A percentile compares a stretch with the other conserved stretches of the same genome.
phyloP scores from a whole-genome alignment of 2,329 filamentous ascomycete genomes.

The Pseudogymnoascus sp. region DNA sequence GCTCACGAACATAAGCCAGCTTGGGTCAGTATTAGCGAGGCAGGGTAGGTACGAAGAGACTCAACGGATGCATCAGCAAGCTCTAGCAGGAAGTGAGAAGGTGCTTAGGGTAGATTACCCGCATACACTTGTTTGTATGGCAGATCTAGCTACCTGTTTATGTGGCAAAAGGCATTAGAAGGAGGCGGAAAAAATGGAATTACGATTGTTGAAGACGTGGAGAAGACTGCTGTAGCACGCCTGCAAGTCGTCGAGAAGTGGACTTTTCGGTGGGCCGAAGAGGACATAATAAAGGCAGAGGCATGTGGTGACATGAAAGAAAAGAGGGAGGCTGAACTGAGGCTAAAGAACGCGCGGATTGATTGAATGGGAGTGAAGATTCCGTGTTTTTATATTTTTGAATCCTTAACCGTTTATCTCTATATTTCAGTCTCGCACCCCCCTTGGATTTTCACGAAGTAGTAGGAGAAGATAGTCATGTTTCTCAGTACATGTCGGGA shows the following conservation, averaged over 20 bases:
- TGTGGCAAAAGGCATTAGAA: too few species aligned
- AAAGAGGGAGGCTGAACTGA: background rate
- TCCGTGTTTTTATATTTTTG: background rate
- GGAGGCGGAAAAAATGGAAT: too few species aligned
- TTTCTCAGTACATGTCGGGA: background rate
- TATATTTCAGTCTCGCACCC: background rate
- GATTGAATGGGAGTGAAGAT: background rate
- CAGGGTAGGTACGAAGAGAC: conserved; percentile 8
- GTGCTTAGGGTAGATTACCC: background rate
- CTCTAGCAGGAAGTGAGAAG: background rate
- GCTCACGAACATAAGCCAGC: conserved; percentile 10
- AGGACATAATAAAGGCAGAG: background rate
- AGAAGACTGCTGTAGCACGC: background rate
- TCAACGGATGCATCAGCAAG: background rate
- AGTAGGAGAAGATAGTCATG: background rate
- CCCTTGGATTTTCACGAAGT: background rate
- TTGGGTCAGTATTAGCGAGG: background rate
- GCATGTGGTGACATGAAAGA: background rate
- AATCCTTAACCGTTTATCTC: background rate
- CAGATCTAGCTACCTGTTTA: too few species aligned
- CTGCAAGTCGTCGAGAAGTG: background rate
- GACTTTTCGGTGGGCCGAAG: background rate
- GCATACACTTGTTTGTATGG: background rate
- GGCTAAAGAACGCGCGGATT: background rate
- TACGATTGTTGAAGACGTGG: too few species aligned